Evolutionary conservation across 208 protist species (phyloP), one percentile per base, ranked within the genome.

Genomic region (Acanthamoeba sp.): DNA sequence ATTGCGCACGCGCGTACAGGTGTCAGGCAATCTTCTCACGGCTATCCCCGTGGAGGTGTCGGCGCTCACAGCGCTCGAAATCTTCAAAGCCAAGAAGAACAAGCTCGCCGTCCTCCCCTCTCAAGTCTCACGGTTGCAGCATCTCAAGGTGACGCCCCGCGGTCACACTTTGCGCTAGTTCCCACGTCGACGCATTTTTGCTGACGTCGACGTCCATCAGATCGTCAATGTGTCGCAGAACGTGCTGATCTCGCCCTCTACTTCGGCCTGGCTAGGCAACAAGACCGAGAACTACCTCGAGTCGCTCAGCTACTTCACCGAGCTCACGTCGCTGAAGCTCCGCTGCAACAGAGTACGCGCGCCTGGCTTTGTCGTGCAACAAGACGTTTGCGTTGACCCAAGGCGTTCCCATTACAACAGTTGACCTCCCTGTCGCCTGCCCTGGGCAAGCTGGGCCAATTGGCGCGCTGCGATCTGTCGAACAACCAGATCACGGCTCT

Each of bases 61-160:
- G 2, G 73, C 73, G 20, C 40, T 84, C 38, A 55, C 73, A 18
- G 73, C 73, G 7, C 73, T 84, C 42, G 73, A 84, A 22, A 84
- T 84, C 14, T 84, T 84, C 73, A 84, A 84, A 32, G 73, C 73
- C 40, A 84, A 84, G 73, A 84, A 84, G 22, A 84, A 84, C 73
- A 84, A 84, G 40, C 29, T 84, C 5, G n/a, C 73, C 7, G 73
- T 84, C 27, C 73, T 84, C 24, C 73, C 73, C 73, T 0, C 73
- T 24, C 73, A 84, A 32, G 73, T 84, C 27, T 84, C 73, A 2
- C 73, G 73, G 5, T 32, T 84, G 22, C 73, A 84, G n/a, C 73
- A 84, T 38, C 73, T 84, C 40, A 45, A 84, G 73, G 73, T 84
- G 18, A 24, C 29, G 9, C 34, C n/a, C n/a, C 27, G n/a, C n/a